A percentile compares a stretch with the other conserved stretches of the same genome.
Conservation (phyloP, 169 alveolate genomes). For the Plasmodium adleri region DNA sequence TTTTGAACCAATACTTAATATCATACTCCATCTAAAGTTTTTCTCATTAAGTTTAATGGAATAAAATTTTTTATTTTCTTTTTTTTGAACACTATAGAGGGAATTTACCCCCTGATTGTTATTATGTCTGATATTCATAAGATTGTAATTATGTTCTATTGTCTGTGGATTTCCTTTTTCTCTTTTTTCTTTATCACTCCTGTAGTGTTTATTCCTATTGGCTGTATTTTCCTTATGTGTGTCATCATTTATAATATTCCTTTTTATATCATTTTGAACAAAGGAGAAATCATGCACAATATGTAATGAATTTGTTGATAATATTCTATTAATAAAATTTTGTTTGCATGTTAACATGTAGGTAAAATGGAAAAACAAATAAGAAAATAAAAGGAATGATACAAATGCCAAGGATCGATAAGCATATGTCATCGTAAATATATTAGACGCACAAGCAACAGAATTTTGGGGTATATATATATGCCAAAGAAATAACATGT, state of each 20-base stretch:
- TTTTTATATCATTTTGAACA: neutral
- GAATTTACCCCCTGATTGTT: neutral
- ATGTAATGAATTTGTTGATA: too few species aligned
- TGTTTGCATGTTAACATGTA: too few species aligned
- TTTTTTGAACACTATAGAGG: slow-evolving; percentile 1
- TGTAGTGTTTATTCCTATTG: neutral
- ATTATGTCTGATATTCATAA: neutral
- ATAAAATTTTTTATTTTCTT: slow-evolving; percentile 14
- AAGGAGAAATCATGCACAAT: too few species aligned
- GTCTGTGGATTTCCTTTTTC: neutral
- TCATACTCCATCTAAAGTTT: slow-evolving; percentile 62
- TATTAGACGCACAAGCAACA: too few species aligned
- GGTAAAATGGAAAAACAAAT: too few species aligned
- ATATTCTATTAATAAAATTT: too few species aligned
- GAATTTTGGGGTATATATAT: too few species aligned
- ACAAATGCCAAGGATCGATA: too few species aligned
- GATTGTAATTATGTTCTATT: neutral
- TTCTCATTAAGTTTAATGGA: slow-evolving; percentile 26
- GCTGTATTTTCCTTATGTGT: neutral
- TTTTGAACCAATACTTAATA: slow-evolving; percentile 30
- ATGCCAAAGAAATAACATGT: too few species aligned
- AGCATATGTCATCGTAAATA: too few species aligned
- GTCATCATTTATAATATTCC: neutral
- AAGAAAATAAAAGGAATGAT: too few species aligned
- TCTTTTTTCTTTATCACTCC: neutral